Conservation (phyloP, 176 grass and related monocot species). For the Oryza meyeriana region DNA sequence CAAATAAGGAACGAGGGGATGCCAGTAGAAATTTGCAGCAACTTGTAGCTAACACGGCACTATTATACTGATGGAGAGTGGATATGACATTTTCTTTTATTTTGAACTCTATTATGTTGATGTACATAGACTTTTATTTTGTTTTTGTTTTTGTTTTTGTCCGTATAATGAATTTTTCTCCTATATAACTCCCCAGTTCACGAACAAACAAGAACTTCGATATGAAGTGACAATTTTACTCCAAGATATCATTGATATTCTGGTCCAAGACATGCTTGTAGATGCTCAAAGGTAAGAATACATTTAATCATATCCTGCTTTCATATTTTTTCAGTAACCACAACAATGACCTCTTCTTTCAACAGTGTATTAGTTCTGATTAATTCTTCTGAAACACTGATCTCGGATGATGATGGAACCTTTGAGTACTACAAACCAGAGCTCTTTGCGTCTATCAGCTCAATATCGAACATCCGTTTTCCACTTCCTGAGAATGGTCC, state of each 20-base stretch:
- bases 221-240: slow-evolving; percentile 78
- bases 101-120: slow-evolving; percentile 11
- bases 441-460: slow-evolving; percentile 69
- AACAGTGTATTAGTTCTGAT: slow-evolving; percentile 71
- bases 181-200: slow-evolving; percentile 50
- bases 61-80: background rate
- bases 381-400: slow-evolving; percentile 48
- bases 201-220: slow-evolving; percentile 56
- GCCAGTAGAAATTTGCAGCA: background rate
- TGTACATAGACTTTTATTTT: background rate
- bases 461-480: slow-evolving; percentile 48
- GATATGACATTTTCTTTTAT: background rate
- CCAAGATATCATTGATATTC: slow-evolving; percentile 89
- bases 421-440: slow-evolving; percentile 60
- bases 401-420: slow-evolving; percentile 41
- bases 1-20: background rate
- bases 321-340: slow-evolving; percentile 18
- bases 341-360: slow-evolving; percentile 20
- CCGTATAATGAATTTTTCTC: slow-evolving; percentile 16
- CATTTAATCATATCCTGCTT: slow-evolving; percentile 11
- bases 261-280: slow-evolving; percentile 86
- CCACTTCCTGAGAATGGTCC: slow-evolving; percentile 53
- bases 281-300: slow-evolving; percentile 69
- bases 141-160: background rate
- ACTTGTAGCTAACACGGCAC: background rate